Conservation (phyloP, 176 grass and related monocot genomes). For the Zizania latifolia region DNA sequence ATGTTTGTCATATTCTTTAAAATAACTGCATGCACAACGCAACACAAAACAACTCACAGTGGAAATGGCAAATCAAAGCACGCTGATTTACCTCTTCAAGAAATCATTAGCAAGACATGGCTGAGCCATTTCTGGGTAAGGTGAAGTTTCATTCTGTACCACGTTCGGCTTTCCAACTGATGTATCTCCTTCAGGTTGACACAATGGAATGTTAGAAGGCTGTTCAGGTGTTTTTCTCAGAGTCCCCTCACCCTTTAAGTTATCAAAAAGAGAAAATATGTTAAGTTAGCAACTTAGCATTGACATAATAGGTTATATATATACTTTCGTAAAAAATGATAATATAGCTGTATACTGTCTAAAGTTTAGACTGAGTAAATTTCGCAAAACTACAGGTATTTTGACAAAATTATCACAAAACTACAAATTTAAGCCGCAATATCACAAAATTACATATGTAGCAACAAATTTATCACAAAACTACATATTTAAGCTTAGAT, state of each 20-base stretch:
- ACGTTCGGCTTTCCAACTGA: slow-evolving; percentile 23
- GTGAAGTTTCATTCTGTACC: slow-evolving; percentile 28
- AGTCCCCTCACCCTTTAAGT: slow-evolving; percentile 30
- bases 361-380: not conserved
- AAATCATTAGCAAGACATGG: slow-evolving; percentile 69
- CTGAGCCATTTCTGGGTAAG: slow-evolving; percentile 40
- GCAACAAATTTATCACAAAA: no score
- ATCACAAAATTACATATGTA: no score
- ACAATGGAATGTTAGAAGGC: slow-evolving; percentile 16
- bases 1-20: slow-evolving; percentile 3
- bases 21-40: not conserved
- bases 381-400: no score
- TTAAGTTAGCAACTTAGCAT: not conserved
- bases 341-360: not conserved
- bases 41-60: not conserved
- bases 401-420: no score
- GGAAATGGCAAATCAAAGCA: slow-evolving; percentile 6
- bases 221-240: not conserved
- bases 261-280: not conserved
- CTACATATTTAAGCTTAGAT: no score
- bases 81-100: slow-evolving; percentile 63
- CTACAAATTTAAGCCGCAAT: no score
- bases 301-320: not conserved
- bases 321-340: not conserved
- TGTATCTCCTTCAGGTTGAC: slow-evolving; percentile 16